Base-by-base conservation (phyloP, 108 stramenopile species). In the Cyclotella kingstonii region DNA sequence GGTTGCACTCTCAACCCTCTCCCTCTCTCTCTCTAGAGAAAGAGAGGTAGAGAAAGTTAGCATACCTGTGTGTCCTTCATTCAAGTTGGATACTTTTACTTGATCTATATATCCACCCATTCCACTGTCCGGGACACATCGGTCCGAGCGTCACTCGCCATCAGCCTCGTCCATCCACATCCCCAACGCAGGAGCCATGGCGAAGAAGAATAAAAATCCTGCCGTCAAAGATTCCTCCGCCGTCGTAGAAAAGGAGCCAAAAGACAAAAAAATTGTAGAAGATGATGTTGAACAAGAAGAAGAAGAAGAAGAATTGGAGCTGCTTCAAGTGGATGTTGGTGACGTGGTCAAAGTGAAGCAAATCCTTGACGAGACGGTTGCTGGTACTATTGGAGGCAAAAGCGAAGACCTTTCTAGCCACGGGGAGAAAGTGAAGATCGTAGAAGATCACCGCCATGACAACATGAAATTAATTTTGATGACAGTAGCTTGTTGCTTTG, bases 261-360 rank as follows among this genome's bases (percentile, higher is more conserved):
- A 49, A 15, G 50, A 63, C 26, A 60, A 59, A 31, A 35, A 59
- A 26, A 49, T 54, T 31, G 42, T 53, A 35, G 36, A 65, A 25
- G 51, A 73, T 5, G 64, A 73, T 17, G 71, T 58, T 19, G 71
- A 73, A 10, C 53, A 47, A 5, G 42, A 49, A 11, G 70, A 66
- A 41, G 62, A 53, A 26, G 72, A 71, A 52, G 86, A 85, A 39
- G 84, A 86, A 65, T 36, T 85, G 63, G 91, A 90, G 44, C 66
- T 90, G 33, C 70, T 94, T 53, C 89, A 93, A 61, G 92, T 98
- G 34, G 97, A 98, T 38, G 79, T 92, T 15, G 97, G 97, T 9
- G 97, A 98, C 70, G 85, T 86, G 42, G 78, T 98, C 57, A 97
- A 98, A 77, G 73, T 98, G 59, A 97, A 97, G 67, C 97, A 98